Conservation (phyloP, 129 eudicot species). For the Arctium minus region DNA sequence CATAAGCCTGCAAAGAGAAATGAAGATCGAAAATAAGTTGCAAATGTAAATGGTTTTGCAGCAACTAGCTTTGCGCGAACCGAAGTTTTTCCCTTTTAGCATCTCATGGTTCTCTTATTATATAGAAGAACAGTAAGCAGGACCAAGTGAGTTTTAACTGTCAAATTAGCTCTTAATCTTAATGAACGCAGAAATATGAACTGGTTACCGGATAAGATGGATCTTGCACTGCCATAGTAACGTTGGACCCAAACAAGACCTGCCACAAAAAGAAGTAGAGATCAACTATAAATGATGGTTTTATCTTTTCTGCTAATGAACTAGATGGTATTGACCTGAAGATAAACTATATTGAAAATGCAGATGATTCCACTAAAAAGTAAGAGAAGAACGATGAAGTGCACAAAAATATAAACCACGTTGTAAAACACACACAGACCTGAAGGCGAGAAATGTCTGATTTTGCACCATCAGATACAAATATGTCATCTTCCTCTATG, state of each 20-base stretch:
- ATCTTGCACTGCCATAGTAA: constrained; percentile 92
- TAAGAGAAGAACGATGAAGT: neutral
- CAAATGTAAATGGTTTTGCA: neutral
- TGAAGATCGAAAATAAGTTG: neutral
- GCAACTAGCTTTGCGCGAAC: neutral
- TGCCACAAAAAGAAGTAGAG: constrained; percentile 24
- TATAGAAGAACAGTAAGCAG: neutral
- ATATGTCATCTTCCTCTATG: constrained; percentile 83
- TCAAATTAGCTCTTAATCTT: neutral
- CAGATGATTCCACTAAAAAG: neutral
- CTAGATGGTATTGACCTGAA: neutral
- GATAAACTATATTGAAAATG: neutral
- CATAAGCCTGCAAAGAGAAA: constrained; percentile 68
- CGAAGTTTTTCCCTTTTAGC: constrained; percentile 1
- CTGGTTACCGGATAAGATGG: constrained; percentile 84
- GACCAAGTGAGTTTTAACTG: neutral
- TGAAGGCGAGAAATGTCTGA: constrained; percentile 95
- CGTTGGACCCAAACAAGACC: constrained; percentile 89
- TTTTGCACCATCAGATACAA: constrained; percentile 96
- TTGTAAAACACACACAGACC: constrained; percentile 33
- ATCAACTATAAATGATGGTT: neutral
- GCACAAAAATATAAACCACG: neutral
- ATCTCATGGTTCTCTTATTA: neutral
- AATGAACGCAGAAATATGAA: constrained; percentile 6
- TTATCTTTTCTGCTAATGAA: neutral